These are phyloP conservation scores for Coemansia sp. DNA, from an alignment of 371 early-diverging fungal genomes.

Conservation along the genomic window DNA sequence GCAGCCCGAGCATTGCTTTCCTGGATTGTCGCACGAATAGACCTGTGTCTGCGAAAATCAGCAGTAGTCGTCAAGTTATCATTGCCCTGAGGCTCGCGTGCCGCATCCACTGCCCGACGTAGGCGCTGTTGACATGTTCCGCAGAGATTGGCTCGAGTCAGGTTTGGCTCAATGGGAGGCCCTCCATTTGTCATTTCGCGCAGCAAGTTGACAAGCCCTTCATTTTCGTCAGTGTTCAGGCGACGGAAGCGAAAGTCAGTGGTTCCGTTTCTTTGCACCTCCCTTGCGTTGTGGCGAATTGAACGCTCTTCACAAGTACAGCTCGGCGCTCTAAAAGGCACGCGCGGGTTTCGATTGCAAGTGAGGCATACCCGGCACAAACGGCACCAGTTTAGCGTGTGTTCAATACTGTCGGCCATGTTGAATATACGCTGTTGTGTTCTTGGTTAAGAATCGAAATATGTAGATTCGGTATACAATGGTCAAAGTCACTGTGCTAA, in stretches of 20 bases:
- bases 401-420: constrained; percentile 10
- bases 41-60: constrained; percentile 45
- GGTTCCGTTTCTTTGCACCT: constrained; percentile 22
- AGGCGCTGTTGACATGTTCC: constrained; percentile 49
- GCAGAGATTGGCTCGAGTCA: constrained; percentile 38
- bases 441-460: neutral
- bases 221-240: constrained; percentile 14
- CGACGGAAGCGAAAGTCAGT: constrained; percentile 44
- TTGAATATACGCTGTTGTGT: neutral
- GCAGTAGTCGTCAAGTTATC: neutral
- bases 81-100: neutral
- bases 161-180: constrained; percentile 25
- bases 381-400: constrained; percentile 46
- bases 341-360: constrained; percentile 28
- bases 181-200: constrained; percentile 9
- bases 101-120: constrained; percentile 34
- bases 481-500: too few species aligned
- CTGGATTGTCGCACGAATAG: constrained; percentile 29
- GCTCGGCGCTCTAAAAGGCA: constrained; percentile 1
- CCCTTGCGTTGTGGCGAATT: constrained; percentile 22
- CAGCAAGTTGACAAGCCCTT: constrained; percentile 9
- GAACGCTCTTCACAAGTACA: constrained; percentile 24
- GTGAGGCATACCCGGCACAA: constrained; percentile 36
- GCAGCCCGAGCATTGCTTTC: constrained; percentile 18
- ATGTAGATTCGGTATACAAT: too few species aligned